A percentile compares a stretch with the other conserved stretches of the same genome.
These are phyloP conservation scores for Thalassiosira oceanica DNA, from an alignment of 352 stramenopile genomes.

Conservation along the genomic window DNA sequence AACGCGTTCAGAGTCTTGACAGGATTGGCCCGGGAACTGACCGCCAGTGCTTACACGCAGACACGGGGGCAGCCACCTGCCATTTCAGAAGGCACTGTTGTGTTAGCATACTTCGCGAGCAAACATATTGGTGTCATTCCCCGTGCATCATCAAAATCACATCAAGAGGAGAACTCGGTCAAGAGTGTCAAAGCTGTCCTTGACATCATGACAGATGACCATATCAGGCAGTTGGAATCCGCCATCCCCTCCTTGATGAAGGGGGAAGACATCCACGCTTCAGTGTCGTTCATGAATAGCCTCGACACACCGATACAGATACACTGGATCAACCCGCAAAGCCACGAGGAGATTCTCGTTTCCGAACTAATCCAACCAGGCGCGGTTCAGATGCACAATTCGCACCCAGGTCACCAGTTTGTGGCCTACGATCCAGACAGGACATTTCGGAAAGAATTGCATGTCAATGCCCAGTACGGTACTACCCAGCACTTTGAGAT, in stretches of 20 bases:
- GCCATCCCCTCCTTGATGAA: slow-evolving; percentile 66
- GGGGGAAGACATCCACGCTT: slow-evolving; percentile 59
- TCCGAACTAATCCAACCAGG: slow-evolving; percentile 49
- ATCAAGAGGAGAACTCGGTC: slow-evolving; percentile 72
- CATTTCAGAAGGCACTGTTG: slow-evolving; percentile 49
- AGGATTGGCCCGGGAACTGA: slow-evolving; percentile 24
- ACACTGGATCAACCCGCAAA: slow-evolving; percentile 52
- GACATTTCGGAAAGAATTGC: slow-evolving; percentile 39
- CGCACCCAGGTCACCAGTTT: slow-evolving; percentile 65
- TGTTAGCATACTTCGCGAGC: slow-evolving; percentile 71
- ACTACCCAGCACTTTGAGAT: slow-evolving; percentile 50
- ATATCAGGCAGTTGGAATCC: slow-evolving; percentile 50
- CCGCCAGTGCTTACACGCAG: slow-evolving; percentile 7
- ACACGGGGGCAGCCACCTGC: slow-evolving; percentile 17
- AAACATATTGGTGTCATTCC: slow-evolving; percentile 72
- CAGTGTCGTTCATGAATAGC: slow-evolving; percentile 59
- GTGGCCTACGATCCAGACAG: slow-evolving; percentile 59
- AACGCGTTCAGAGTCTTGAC: slow-evolving; percentile 49
- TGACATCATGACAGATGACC: slow-evolving; percentile 40
- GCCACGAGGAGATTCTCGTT: slow-evolving; percentile 48
- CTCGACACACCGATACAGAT: slow-evolving; percentile 51
- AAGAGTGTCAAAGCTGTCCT: slow-evolving; percentile 39
- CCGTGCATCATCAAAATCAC: slow-evolving; percentile 48
- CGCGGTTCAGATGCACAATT: slow-evolving; percentile 33
- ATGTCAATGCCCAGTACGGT: slow-evolving; percentile 46